Base-by-base conservation (phyloP, 176 grass and related monocot species). In the Eragrostis curvula region DNA sequence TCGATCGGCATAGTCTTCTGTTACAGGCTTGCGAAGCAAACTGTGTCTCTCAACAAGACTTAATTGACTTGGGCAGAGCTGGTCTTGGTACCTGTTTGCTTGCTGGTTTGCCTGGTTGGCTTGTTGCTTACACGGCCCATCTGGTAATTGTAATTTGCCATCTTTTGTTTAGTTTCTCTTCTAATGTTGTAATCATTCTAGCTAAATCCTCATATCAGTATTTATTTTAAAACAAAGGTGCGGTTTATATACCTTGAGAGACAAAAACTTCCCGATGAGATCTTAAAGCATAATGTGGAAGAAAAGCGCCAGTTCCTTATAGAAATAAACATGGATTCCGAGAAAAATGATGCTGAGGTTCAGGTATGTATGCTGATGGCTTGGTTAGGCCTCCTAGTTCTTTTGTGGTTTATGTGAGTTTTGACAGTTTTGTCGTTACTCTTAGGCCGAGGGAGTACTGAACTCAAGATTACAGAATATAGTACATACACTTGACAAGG, bases 61-160 rank as follows among this genome's bases (percentile, higher is more conserved):
- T 88, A 75, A 88, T 96, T 88, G 96, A 92, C 80, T 90, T 99
- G 73, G 93, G 76, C 83, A 99, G 89, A 91, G 96, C 96, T 82
- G 93, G 96, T 87, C 90, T 99, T 68, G 93, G 96, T 70, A 93
- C 93, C 66, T 99, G 96, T 90, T 92, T 99, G 86, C 89, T 99
- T 75, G 89, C 93, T 88, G 90, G 89, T 58, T 90, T 99, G 79
- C 96, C 96, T 82, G 88, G 74, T 80, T 99, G 96, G 96, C 93
- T 96, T 86, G 89, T 99, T 83, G 88, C 91, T 81, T 99, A 99
- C 87, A 93, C 96, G 2, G 93, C 91, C 75, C 87, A 81, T 61
- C 82, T 99, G 96, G 96, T 99, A 93, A 77, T 80, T 77, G 6
- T 71, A 84, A 48, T 11, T 84, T 75, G 12, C 30, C 9, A 17